Evolutionary conservation across 2,329 filamentous ascomycete genomes (phyloP).

Genomic region (Cryphonectria naterciae): DNA sequence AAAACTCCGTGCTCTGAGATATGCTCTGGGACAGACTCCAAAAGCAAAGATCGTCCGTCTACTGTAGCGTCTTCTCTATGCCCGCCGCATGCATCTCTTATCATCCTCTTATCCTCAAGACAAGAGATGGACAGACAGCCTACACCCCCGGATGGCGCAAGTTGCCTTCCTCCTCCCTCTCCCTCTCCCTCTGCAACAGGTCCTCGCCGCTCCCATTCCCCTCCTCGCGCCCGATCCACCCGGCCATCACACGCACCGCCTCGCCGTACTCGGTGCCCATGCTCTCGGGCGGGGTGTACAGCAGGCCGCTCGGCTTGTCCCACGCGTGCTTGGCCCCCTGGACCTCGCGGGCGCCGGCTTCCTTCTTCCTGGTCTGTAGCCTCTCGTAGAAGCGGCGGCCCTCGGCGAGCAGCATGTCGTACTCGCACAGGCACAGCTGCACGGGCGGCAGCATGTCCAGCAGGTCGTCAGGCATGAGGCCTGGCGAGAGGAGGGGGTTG

Average conservation of each 20-base stretch:
- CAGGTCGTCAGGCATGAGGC: slow-evolving; percentile 57
- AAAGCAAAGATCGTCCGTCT: not conserved
- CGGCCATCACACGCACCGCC: slow-evolving; percentile 26
- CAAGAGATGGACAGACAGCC: not conserved
- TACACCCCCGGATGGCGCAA: not conserved
- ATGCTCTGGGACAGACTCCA: not conserved
- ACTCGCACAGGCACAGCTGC: slow-evolving; percentile 65
- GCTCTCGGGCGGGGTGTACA: slow-evolving; percentile 22
- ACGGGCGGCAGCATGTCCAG: slow-evolving; percentile 56
- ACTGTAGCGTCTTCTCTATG: not conserved
- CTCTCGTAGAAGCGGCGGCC: slow-evolving; percentile 65
- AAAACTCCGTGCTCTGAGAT: not conserved
- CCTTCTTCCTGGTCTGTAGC: slow-evolving; percentile 56
- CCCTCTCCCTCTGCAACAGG: not conserved
- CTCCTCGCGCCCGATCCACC: slow-evolving; percentile 23
- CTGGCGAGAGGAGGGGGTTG: slow-evolving; percentile 59
- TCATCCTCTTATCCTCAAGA: not conserved
- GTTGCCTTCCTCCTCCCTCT: not conserved
- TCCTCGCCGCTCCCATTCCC: slow-evolving; percentile 17
- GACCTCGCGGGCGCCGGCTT: slow-evolving; percentile 53
- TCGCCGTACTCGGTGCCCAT: slow-evolving; percentile 26
- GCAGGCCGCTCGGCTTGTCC: slow-evolving; percentile 58
- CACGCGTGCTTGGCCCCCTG: slow-evolving; percentile 65
- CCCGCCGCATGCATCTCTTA: not conserved
- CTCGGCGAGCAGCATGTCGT: slow-evolving; percentile 66